Evolutionary conservation across 495 filamentous ascomycete species (phyloP), one percentile per base, ranked within the genome.

Genomic region (Podospora sp.): DNA sequence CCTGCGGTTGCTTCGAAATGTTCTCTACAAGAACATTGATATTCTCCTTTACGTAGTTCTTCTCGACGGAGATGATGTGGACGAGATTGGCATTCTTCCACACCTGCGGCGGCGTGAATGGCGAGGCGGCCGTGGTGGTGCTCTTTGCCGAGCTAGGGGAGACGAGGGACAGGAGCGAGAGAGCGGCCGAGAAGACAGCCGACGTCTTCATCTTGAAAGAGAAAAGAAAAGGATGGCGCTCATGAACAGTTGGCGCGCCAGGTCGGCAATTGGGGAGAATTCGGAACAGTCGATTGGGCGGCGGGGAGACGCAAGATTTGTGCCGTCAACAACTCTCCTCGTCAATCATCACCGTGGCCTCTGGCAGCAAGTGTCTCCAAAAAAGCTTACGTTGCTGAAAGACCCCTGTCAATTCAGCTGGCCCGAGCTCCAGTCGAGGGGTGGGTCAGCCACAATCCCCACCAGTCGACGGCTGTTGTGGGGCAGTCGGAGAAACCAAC

Each of bases 11-110:
- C 25, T 77, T 78, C 46, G 85, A 87, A 70, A 90, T 81, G 79
- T 99, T 99, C 84, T 99, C 92, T 60, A 98, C 89, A 27, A 96
- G 84, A 9, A 97, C 91, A 81, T 98, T 97, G 84, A 97, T 87
- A 14, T 87, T 90, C 76, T 98, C 93, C 71, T 92, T 90, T 22
- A 87, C 87, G 73, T 94, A 98, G 66, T 87, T 89, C 81, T 97
- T 97, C 74, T 97, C 94, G 63, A 97, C 78, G 72, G 96, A 97
- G 71, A 93, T 89, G 63, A 91, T 89, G 66, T 96, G 91, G 62
- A 98, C 88, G 25, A 97, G 76, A 78, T 98, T 98, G 70, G 85
- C 84, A 78, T 98, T 96, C 78, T 92, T 91, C 80, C 96, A 99
- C 53, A 92, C 90, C 75, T 91, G 91, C 16, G 93, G 88, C 46